phyloP scores from a whole-genome alignment of 2,329 filamentous ascomycete genomes.

The Rutstroemia sp. region DNA sequence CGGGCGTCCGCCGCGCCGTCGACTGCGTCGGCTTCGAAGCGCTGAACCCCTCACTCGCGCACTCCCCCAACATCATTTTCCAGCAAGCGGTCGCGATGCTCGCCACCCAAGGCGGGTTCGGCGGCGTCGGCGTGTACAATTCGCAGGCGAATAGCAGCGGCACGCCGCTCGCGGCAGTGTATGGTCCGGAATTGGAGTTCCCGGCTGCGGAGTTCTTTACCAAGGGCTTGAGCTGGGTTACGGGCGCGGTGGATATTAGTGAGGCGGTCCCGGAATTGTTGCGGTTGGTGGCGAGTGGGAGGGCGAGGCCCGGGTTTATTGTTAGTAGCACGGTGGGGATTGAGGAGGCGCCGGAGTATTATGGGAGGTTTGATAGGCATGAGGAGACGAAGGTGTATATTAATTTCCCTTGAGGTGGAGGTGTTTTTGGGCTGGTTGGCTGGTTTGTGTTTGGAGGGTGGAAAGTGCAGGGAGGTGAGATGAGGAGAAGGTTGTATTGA shows the following conservation, averaged over 20 bases:
- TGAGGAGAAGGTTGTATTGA: no score
- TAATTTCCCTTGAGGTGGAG: no score
- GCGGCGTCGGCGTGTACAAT: neutral
- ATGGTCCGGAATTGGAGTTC: no score
- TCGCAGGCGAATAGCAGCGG: no score
- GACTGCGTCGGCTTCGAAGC: slow-evolving; percentile 63
- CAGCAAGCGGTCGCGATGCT: slow-evolving; percentile 27
- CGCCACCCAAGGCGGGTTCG: slow-evolving; percentile 25
- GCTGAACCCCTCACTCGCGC: slow-evolving; percentile 43
- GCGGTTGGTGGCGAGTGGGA: slow-evolving; percentile 34
- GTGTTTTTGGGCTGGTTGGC: no score
- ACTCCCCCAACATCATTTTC: slow-evolving; percentile 48
- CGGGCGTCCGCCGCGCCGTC: slow-evolving; percentile 56
- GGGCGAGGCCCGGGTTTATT: slow-evolving; percentile 59
- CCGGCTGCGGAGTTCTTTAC: slow-evolving; percentile 41
- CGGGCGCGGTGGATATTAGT: slow-evolving; percentile 60
- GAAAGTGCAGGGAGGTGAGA: neutral
- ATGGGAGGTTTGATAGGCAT: slow-evolving; percentile 59
- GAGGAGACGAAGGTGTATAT: slow-evolving; percentile 27
- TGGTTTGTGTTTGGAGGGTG: no score
- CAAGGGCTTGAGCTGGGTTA: slow-evolving; percentile 60
- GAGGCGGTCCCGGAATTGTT: slow-evolving; percentile 58
- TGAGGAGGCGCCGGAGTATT: slow-evolving; percentile 52
- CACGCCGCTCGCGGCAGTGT: no score
- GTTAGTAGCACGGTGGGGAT: slow-evolving; percentile 58